Evolutionary conservation across 2,329 filamentous ascomycete species (phyloP).

Genomic region (Myriosclerotinia duriaeana): DNA sequence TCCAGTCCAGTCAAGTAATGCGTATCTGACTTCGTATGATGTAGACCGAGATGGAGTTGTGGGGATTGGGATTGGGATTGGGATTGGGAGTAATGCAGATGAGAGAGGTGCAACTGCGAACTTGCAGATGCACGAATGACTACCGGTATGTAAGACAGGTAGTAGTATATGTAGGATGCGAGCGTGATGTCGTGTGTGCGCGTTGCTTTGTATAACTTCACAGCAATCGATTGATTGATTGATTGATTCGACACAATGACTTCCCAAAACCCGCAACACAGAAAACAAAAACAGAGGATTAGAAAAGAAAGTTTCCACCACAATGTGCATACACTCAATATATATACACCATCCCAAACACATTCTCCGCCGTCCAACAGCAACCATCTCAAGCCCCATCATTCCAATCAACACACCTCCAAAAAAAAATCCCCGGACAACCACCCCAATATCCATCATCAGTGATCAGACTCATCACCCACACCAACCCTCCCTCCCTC

Average conservation of each 20-base stretch:
- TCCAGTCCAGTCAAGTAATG: not conserved
- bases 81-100: too few relatives aligned
- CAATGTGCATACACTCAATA: not conserved
- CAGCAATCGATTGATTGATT: too few relatives aligned
- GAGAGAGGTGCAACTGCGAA: not conserved
- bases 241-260: not conserved
- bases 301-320: not conserved
- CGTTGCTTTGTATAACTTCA: conserved; percentile 1
- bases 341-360: not conserved
- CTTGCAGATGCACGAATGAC: not conserved
- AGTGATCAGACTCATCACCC: too few relatives aligned
- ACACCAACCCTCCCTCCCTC: too few relatives aligned
- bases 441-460: not conserved
- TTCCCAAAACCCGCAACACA: not conserved
- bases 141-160: not conserved
- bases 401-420: conserved; percentile 12
- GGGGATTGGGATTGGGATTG: too few relatives aligned
- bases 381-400: conserved; percentile 1
- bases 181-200: not conserved
- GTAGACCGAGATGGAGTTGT: not conserved
- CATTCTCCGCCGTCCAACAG: not conserved
- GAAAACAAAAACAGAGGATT: not conserved
- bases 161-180: not conserved
- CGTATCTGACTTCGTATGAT: too few relatives aligned
- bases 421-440: not conserved